Evolutionary conservation across 345 rosid species (phyloP), one percentile per base, ranked within the genome.

Genomic region (Euphorbia tirucalli): DNA sequence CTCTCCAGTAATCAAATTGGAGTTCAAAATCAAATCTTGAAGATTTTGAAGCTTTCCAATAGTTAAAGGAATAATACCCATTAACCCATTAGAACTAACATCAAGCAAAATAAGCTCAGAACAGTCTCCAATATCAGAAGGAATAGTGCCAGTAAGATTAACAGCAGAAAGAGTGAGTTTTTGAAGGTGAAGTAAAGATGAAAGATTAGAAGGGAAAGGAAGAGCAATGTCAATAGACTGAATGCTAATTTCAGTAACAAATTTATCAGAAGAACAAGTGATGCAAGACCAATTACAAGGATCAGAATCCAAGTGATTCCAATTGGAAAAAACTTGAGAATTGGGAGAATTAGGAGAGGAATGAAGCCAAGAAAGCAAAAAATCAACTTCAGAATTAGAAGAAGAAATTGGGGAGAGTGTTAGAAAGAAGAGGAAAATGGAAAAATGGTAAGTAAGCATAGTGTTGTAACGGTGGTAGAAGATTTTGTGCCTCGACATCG

Each of bases 251-350:
- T 82, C 87, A 44, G 88, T 83, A 77, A 93, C 93, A 61, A 79
- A 86, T 32, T 88, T 87, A 67, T 76, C 81, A 27, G 87, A 67
- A 30, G 97, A 87, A 25, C 97, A 93, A 66, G 83, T 86, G 55
- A 93, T 81, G 80, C 82, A 87, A 80, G 92, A 75, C 98, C 98
- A 93, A 69, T 82, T 80, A 79, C 98, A 93, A 50, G 98, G 96
- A 21, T 77, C 74, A 57, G 81, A 35, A 76, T 91, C 96, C 35
- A 69, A 70, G 46, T 61, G 71, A 78, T 91, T 93, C 98, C 97
- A 93, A 71, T 74, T 75, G 5, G 89, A 85, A 58, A 85, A 78
- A 71, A 14, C 54, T 32, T 75, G 75, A 55, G 90, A 74, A 2
- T 85, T 70, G 54, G 82, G 37, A 22, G 79, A 63, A 25, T 11